These are phyloP conservation scores for Dictyostelium brefeldianum DNA, from an alignment of 78 protist genomes.

Conservation along the genomic window DNA sequence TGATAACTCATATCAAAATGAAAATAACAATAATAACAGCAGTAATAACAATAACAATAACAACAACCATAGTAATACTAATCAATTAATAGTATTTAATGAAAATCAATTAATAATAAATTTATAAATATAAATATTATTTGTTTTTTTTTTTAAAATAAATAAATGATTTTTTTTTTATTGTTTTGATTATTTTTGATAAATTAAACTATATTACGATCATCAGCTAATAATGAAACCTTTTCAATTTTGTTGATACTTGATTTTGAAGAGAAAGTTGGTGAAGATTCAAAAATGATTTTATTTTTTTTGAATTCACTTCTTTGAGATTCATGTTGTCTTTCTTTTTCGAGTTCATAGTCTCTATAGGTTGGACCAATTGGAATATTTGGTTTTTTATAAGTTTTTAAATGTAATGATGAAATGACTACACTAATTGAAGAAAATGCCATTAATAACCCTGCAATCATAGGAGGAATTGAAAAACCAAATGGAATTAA, in stretches of 20 bases:
- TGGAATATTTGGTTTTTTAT: constrained; percentile 67
- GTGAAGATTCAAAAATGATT: constrained; percentile 6
- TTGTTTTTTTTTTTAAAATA: no score
- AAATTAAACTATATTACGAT: neutral
- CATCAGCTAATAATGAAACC: neutral
- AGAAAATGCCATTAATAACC: constrained; percentile 95
- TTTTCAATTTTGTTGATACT: neutral
- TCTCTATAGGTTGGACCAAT: neutral
- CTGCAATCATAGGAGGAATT: constrained; percentile 96
- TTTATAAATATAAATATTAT: no score
- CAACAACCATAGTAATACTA: neutral
- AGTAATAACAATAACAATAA: neutral
- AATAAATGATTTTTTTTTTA: neutral
- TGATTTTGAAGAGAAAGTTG: neutral
- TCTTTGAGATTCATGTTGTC: neutral
- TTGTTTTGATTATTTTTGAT: neutral
- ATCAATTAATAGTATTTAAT: no score
- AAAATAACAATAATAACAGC: neutral
- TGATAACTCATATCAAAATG: neutral
- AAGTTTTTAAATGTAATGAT: constrained; percentile 87
- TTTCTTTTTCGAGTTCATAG: neutral
- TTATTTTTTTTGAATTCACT: neutral
- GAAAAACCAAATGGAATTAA: constrained; percentile 69
- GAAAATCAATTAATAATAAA: no score
- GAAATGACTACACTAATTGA: constrained; percentile 93